Conservation (phyloP, 805 yeast genomes). For the Blastobotrys attinorum region DNA sequence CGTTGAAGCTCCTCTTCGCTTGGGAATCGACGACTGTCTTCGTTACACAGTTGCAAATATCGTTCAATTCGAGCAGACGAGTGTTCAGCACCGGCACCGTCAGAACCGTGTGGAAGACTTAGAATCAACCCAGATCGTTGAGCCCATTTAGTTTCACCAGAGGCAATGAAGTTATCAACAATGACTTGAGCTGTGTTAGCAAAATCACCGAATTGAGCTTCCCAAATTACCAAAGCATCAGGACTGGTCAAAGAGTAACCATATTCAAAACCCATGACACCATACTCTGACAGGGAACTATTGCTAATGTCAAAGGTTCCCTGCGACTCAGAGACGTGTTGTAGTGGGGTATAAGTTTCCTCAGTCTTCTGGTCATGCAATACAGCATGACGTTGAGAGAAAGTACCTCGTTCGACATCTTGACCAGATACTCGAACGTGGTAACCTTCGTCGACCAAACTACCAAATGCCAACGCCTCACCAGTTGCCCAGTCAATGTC, state of each 20-base stretch:
- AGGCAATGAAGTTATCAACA: slow-evolving; percentile 91
- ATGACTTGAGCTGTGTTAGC: slow-evolving; percentile 99
- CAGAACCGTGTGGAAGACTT: slow-evolving; percentile 98
- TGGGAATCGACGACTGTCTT: slow-evolving; percentile 94
- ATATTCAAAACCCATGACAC: slow-evolving; percentile 98
- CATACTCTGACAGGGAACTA: slow-evolving; percentile 96
- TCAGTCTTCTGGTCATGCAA: slow-evolving; percentile 92
- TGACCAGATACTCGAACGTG: slow-evolving; percentile 98
- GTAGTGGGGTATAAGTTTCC: slow-evolving; percentile 74
- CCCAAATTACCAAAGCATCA: slow-evolving; percentile 96
- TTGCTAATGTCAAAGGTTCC: slow-evolving; percentile 77
- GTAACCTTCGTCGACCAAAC: slow-evolving; percentile 85
- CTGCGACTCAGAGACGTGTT: slow-evolving; percentile 69
- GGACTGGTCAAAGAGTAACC: slow-evolving; percentile 98
- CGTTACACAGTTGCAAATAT: slow-evolving; percentile 90
- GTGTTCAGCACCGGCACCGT: slow-evolving; percentile 99
- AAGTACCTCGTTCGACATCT: slow-evolving; percentile 99
- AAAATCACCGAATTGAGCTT: slow-evolving; percentile 99
- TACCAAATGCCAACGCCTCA: slow-evolving; percentile 97
- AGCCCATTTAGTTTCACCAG: slow-evolving; percentile 98
- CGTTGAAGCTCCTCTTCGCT: slow-evolving; percentile 78
- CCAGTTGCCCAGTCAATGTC: slow-evolving; percentile 99
- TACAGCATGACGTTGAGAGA: slow-evolving; percentile 98
- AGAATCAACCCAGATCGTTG: slow-evolving; percentile 96
- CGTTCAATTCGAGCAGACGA: slow-evolving; percentile 97